phyloP scores from a whole-genome alignment of 1,139 yeast genomes.

The Arxiozyma slooffiae region DNA sequence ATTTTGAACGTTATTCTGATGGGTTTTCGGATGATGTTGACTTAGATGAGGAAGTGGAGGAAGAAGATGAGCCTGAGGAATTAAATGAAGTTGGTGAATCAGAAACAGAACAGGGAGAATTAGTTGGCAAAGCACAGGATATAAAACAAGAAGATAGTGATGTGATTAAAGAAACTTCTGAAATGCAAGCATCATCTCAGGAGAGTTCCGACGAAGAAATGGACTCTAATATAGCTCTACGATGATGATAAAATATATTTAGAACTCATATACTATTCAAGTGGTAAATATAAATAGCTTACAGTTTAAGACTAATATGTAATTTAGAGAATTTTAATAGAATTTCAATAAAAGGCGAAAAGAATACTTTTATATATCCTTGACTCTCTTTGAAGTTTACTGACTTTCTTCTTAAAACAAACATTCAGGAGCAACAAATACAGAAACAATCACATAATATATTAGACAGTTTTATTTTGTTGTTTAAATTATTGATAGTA shows the following conservation, averaged over 20 bases:
- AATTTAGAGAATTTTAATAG: no score
- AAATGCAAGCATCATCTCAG: constrained; percentile 5
- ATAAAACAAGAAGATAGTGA: constrained; percentile 3
- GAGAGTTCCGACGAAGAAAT: background rate
- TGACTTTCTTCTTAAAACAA: no score
- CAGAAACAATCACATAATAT: background rate
- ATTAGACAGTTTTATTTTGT: constrained; percentile 1
- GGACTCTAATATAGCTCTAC: background rate
- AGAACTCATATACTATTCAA: background rate
- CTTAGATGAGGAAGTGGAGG: background rate
- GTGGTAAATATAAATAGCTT: background rate
- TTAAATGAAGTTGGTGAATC: constrained; percentile 7
- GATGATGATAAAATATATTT: no score
- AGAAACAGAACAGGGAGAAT: constrained; percentile 6
- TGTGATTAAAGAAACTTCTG: background rate
- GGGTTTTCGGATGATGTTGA: background rate
- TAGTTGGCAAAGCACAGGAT: constrained; percentile 3
- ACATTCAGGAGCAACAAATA: background rate
- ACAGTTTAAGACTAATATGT: background rate
- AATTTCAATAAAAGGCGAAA: no score
- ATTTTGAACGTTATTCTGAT: constrained; percentile 9
- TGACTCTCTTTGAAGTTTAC: no score
- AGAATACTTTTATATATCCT: background rate
- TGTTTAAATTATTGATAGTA: constrained; percentile 1
- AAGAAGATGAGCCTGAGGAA: background rate